Percentiles rank a stretch among this genome's conserved stretches.
Conservation (phyloP, 2,329 filamentous ascomycete species). For the Penicillium brasilianum region DNA sequence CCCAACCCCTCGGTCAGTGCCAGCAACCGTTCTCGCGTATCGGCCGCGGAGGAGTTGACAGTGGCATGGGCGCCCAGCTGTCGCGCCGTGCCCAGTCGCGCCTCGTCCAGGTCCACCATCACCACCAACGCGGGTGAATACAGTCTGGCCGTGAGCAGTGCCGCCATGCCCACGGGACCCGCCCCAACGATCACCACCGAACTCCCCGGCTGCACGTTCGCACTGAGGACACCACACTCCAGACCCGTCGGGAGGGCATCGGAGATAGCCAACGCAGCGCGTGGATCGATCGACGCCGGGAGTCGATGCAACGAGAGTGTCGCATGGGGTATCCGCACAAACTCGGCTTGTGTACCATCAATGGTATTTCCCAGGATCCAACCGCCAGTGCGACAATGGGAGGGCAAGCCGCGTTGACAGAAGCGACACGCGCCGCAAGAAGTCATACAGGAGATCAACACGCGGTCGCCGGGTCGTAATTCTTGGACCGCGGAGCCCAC, state of each 20-base stretch:
- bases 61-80: constrained; percentile 56
- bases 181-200: constrained; percentile 61
- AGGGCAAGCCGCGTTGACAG: constrained; percentile 57
- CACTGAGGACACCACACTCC: constrained; percentile 60
- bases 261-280: constrained; percentile 56
- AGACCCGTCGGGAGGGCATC: constrained; percentile 64
- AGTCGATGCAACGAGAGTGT: constrained; percentile 55
- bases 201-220: constrained; percentile 57
- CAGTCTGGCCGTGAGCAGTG: constrained; percentile 59
- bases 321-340: constrained; percentile 59
- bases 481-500: constrained; percentile 53
- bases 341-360: constrained; percentile 64
- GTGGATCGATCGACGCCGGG: constrained; percentile 50
- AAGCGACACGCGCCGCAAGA: constrained; percentile 58
- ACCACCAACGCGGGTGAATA: constrained; percentile 60
- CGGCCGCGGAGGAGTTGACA: constrained; percentile 46
- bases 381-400: constrained; percentile 59
- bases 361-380: constrained; percentile 61
- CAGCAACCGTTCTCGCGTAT: constrained; percentile 48
- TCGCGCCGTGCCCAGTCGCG: constrained; percentile 54
- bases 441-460: constrained; percentile 59
- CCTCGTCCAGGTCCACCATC: constrained; percentile 57
- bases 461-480: constrained; percentile 57
- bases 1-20: constrained; percentile 57
- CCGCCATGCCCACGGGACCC: constrained; percentile 62